Evolutionary conservation across 176 grass and related monocot species (phyloP), one percentile per base, ranked within the genome.

Genomic region (Typha latifolia): DNA sequence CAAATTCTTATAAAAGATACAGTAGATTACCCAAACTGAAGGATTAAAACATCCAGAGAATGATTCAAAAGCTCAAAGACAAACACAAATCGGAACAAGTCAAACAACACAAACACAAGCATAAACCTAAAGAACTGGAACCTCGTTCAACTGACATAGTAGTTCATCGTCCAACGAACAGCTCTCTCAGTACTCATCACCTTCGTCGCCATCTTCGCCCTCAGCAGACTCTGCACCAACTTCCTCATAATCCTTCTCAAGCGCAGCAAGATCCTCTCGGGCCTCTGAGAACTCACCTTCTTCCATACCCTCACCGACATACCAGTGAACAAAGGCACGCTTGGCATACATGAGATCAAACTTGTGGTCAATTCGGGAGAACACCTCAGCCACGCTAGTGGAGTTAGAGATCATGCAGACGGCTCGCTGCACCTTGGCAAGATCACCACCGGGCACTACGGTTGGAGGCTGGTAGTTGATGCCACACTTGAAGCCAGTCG

Each of bases 361-460:
- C 68, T 70, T 70, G 68, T 70, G 68, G 15, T 70, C 68, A 4
- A 70, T 70, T 12, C 68, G 49, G 12, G 68, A 70, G 68, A 70
- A 70, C 21, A 70, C 68, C 14, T 70, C 68, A 21, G 68, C 68
- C 4, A 70, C 68, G 14, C 68, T 70, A 50, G 68, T 70, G 27
- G 68, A 70, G 68, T 70, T 70, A 27, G 68, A 70, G 12, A 70
- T 70, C 68, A 70, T 70, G 68, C 68, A 70, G 22, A 70, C 68
- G 7, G 68, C 68, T 14, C 68, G 52, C 68, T 70, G 68, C 14
- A 70, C 68, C 68, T 70, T 70, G 2, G 68, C 68, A 3, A 70
- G 68, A 34, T 70, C 68, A 26, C 68, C 68, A 3, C 68, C 68
- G 2, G 68, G 68, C 5, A 70, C 68, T 18, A 70, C 68, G 4